Conservation (phyloP, 2,329 filamentous ascomycete species). For the Ophiostoma ulmi region DNA sequence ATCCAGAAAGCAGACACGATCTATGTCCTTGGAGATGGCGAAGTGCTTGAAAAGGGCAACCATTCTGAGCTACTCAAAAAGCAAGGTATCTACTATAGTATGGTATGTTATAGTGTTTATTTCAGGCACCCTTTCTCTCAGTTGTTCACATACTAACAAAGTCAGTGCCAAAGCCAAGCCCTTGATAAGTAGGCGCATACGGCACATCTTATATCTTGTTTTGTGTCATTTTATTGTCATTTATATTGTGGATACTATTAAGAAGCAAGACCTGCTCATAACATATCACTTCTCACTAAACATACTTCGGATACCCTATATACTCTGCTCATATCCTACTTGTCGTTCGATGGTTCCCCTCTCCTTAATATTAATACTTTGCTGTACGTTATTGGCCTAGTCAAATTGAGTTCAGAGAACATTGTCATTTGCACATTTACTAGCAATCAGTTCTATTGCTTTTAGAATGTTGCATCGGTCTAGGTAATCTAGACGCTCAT, state of each 20-base stretch:
- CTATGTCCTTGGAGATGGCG: constrained; percentile 67
- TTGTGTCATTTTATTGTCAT: not conserved
- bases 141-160: not conserved
- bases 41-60: constrained; percentile 50
- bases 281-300: not conserved
- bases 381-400: not conserved
- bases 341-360: not conserved
- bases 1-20: constrained; percentile 41
- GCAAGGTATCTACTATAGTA: not conserved
- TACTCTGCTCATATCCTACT: not conserved
- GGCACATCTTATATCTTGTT: not conserved
- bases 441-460: not conserved
- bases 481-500: not conserved
- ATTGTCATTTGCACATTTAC: not conserved
- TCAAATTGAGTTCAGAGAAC: not conserved
- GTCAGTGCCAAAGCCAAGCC: not conserved
- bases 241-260: not conserved
- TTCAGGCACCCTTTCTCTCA: not conserved
- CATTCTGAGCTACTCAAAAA: constrained; percentile 44
- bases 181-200: not conserved
- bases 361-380: not conserved
- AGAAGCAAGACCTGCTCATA: not conserved
- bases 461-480: not conserved
- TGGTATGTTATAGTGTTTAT: not conserved
- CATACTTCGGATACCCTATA: not conserved